Evolutionary conservation across 225 moss, liverwort and hornwort genomes (phyloP).

Genomic region (Takakia lepidozioides): DNA sequence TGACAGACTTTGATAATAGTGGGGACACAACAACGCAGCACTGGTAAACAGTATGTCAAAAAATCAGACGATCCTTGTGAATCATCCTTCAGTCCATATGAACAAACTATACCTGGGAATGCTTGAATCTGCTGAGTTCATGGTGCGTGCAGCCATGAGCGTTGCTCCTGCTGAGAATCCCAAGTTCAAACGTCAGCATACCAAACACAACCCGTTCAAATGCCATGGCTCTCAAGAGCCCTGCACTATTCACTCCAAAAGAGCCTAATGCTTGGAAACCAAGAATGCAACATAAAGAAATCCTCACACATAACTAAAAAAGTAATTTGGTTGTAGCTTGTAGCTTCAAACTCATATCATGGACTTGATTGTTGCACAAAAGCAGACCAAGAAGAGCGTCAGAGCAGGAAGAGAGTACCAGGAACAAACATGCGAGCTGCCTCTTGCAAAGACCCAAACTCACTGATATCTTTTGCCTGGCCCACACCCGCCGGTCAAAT

Average conservation of each 20-base stretch:
- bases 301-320: neutral
- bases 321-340: neutral
- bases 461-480: constrained; percentile 81
- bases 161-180: constrained; percentile 68
- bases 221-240: too few relatives aligned
- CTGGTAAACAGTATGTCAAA: too few relatives aligned
- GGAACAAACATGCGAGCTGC: constrained; percentile 80
- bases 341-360: neutral
- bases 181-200: constrained; percentile 1
- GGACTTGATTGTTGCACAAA: neutral
- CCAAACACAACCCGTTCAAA: too few relatives aligned
- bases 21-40: too few relatives aligned
- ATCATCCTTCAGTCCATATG: too few relatives aligned
- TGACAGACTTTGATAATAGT: too few relatives aligned
- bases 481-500: constrained; percentile 4
- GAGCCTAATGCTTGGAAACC: too few relatives aligned
- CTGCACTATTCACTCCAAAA: too few relatives aligned
- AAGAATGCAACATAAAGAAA: too few relatives aligned
- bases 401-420: constrained; percentile 29
- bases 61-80: too few relatives aligned
- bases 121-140: constrained; percentile 60
- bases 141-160: constrained; percentile 61
- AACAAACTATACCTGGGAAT: constrained; percentile 47
- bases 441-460: constrained; percentile 81
- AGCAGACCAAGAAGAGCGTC: neutral